phyloP scores from a whole-genome alignment of 345 rosid species.

The Durio zibethinus region DNA sequence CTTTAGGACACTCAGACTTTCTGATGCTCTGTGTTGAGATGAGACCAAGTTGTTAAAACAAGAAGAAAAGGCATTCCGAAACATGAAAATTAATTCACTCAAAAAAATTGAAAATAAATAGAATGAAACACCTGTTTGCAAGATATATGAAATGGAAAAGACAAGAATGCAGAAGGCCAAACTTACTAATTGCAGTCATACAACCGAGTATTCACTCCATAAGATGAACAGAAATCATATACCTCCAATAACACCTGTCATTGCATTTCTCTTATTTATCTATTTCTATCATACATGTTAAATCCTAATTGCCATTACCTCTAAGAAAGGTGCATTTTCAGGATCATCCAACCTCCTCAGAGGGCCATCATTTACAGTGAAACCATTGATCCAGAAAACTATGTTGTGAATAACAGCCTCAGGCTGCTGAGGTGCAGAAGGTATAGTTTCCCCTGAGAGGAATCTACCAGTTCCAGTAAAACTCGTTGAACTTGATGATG shows the following conservation, averaged over 20 bases:
- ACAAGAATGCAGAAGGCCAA: not conserved
- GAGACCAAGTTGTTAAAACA: slow-evolving; percentile 10
- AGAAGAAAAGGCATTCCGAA: not conserved
- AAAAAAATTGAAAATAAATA: not conserved
- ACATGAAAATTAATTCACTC: not conserved
- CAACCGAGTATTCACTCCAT: not conserved
- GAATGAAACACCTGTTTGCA: not conserved
- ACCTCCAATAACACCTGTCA: not conserved
- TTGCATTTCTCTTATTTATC: not conserved
- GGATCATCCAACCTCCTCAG: slow-evolving; percentile 90
- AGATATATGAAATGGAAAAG: not conserved
- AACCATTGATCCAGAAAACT: slow-evolving; percentile 86
- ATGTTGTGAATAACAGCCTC: slow-evolving; percentile 71
- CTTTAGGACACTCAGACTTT: slow-evolving; percentile 94
- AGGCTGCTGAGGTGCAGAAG: slow-evolving; percentile 74
- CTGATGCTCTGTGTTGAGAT: slow-evolving; percentile 63
- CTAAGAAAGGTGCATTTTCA: slow-evolving; percentile 85
- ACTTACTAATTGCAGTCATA: not conserved
- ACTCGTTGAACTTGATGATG: slow-evolving; percentile 77
- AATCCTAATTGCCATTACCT: slow-evolving; percentile 39
- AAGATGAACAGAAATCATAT: not conserved
- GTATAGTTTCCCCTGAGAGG: slow-evolving; percentile 80
- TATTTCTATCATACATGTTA: not conserved
- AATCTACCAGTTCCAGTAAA: slow-evolving; percentile 81
- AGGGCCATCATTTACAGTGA: slow-evolving; percentile 87